A percentile compares a stretch with the other conserved stretches of the same genome.
Conservation (phyloP, 176 grass and related monocot genomes). For the Phragmites australis region DNA sequence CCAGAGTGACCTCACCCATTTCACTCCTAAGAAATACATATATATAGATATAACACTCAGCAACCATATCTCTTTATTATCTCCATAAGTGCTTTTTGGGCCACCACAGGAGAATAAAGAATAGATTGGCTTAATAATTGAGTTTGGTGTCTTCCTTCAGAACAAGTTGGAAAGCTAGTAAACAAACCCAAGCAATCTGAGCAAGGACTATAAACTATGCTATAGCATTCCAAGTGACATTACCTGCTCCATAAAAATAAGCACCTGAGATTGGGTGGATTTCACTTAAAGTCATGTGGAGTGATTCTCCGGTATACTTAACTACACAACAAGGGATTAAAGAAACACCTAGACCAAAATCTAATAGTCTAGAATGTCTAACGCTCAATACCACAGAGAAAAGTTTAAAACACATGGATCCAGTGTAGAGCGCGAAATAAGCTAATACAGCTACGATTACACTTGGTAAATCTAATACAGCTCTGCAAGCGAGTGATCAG, state of each 20-base stretch:
- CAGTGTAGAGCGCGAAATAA: constrained; percentile 49
- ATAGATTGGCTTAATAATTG: constrained; percentile 72
- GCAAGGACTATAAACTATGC: constrained; percentile 56
- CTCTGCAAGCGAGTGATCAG: constrained; percentile 49
- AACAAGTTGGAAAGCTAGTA: constrained; percentile 76
- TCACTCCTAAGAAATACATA: constrained; percentile 35
- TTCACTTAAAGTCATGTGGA: constrained; percentile 99
- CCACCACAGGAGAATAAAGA: constrained; percentile 53
- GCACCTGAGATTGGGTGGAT: constrained; percentile 86
- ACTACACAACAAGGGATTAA: constrained; percentile 55
- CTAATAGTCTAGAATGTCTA: constrained; percentile 70
- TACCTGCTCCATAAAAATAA: constrained; percentile 92
- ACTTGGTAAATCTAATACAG: constrained; percentile 53
- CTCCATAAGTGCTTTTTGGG: constrained; percentile 55
- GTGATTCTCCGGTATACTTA: constrained; percentile 76
- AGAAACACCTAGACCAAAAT: constrained; percentile 68
- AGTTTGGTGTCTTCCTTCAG: constrained; percentile 66
- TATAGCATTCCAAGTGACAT: constrained; percentile 79
- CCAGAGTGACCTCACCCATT: constrained; percentile 73
- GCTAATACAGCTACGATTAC: constrained; percentile 48
- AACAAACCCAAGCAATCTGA: constrained; percentile 79
- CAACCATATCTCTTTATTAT: constrained; percentile 57
- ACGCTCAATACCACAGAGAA: constrained; percentile 40
- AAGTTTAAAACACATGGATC: constrained; percentile 49
- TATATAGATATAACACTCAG: constrained; percentile 44